Evolutionary conservation across 495 filamentous ascomycete species (phyloP).

Genomic region (Chaetomium cochliodes): DNA sequence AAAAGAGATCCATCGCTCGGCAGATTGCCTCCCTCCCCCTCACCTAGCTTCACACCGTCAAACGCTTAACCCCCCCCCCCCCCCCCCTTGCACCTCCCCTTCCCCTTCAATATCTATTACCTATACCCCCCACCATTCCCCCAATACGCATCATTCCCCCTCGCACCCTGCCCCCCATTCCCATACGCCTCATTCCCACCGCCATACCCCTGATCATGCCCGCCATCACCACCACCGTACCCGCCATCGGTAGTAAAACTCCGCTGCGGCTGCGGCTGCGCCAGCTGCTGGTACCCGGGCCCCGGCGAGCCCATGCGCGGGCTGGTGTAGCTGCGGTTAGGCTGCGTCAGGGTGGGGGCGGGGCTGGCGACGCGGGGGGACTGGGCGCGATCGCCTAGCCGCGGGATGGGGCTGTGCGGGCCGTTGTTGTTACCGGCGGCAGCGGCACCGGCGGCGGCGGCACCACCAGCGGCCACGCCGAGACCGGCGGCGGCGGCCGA

Average conservation of each 20-base stretch:
- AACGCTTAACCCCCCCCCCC: not conserved
- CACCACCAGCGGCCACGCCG: constrained; percentile 28
- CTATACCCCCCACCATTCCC: constrained; percentile 8
- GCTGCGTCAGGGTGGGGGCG: constrained; percentile 2
- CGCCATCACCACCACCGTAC: not conserved
- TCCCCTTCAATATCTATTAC: not conserved
- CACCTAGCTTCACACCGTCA: not conserved
- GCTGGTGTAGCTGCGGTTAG: constrained; percentile 16
- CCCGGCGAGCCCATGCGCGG: constrained; percentile 31
- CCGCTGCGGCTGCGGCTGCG: constrained; percentile 33
- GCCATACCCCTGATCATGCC: constrained; percentile 4
- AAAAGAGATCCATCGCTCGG: not conserved
- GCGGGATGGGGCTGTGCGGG: constrained; percentile 27
- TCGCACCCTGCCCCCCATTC: not conserved
- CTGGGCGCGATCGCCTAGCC: constrained; percentile 17
- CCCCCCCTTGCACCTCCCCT: not conserved
- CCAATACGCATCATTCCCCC: constrained; percentile 18
- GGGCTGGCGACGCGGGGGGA: constrained; percentile 29
- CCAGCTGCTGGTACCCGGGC: constrained; percentile 20
- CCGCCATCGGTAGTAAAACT: constrained; percentile 29
- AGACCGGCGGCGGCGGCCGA: constrained; percentile 15
- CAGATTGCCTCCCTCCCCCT: not conserved
- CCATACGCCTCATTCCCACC: not conserved
- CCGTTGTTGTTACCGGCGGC: not conserved
- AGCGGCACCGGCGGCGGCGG: constrained; percentile 31